These are phyloP conservation scores for Termitomyces sp. DNA, from an alignment of 768 basidiomycete genomes.

Conservation along the genomic window DNA sequence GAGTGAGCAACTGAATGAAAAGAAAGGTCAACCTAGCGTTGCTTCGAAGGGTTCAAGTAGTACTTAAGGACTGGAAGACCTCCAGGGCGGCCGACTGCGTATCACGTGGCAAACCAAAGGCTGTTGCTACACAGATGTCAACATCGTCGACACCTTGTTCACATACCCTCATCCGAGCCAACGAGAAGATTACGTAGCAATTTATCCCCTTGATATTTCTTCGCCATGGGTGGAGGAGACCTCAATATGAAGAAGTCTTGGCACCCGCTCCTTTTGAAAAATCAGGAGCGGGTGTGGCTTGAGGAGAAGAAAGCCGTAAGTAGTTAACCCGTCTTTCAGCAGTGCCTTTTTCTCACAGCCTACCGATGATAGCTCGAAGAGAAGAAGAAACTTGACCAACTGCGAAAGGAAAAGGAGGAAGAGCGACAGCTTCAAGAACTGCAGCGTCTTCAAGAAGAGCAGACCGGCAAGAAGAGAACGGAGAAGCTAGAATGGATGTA, in stretches of 20 bases:
- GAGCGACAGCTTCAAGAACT: conserved; percentile 95
- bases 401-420: conserved; percentile 96
- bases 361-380: conserved; percentile 74
- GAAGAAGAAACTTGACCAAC: conserved; percentile 96
- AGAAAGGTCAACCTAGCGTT: background rate
- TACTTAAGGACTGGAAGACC: too few relatives aligned
- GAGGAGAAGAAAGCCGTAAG: conserved; percentile 95
- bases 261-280: conserved; percentile 97
- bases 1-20: background rate
- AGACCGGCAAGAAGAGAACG: conserved; percentile 90
- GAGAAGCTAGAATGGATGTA: conserved; percentile 99
- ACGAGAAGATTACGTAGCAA: background rate
- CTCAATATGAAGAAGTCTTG: conserved; percentile 99
- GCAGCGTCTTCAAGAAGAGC: conserved; percentile 90
- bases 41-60: background rate
- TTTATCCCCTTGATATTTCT: conserved; percentile 1
- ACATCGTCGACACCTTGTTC: background rate
- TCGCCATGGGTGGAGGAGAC: conserved; percentile 97
- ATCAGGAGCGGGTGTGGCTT: conserved; percentile 99
- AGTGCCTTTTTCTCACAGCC: conserved; percentile 10
- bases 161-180: conserved; percentile 20
- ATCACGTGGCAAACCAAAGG: background rate
- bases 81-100: background rate
- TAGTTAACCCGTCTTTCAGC: conserved; percentile 11
- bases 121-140: background rate